Base-by-base conservation (phyloP, 164 flowering plant genomes). In the Stephania cephalantha region DNA sequence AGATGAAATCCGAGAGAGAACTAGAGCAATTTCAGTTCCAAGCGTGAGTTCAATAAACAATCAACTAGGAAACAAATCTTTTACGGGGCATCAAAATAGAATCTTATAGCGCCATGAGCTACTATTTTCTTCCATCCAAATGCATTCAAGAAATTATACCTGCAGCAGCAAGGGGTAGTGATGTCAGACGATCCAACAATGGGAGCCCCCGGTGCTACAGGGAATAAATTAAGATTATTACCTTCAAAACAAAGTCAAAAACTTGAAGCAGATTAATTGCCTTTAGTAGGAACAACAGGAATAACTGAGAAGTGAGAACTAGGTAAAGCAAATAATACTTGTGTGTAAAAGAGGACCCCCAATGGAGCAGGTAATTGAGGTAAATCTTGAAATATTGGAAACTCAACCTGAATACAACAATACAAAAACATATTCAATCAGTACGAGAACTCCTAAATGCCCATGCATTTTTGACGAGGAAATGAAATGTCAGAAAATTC, bases 151-250 rank as follows among this genome's bases (percentile, higher is more conserved):
- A 61, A 22, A 58, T 58, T 50, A 48, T 78, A 86, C 93, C 90
- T 73, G 91, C 90, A 80, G 90, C 88, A 81, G 84, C 82, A 58
- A 88, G 80, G 76, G 90, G 90, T 72, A 88, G 85, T 67, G 84
- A 76, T 31, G 90, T 83, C 68, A 90, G 78, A 5, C 82, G 85
- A 82, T 90, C 93, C 76, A 83, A 75, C 73, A 83, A 53, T 18
- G 90, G 83, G 9, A 89, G 84, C 76, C 78, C 78, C 58, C 35
- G 65, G 81, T 88, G 86, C 93, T 88, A 79, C 79, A 74, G 2
- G 75, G 6, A 71, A 69, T n/a, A 29, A 64, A 45, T 65, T 25
- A 69, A 69, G 58, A 45, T 64, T 13, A 66, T 52, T 63, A 30
- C 20, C 35, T 70, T 64, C 13, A 25, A 17, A 13, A 52, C 11